Evolutionary conservation across 345 rosid species (phyloP).

Genomic region (Gossypium ekmanianum): DNA sequence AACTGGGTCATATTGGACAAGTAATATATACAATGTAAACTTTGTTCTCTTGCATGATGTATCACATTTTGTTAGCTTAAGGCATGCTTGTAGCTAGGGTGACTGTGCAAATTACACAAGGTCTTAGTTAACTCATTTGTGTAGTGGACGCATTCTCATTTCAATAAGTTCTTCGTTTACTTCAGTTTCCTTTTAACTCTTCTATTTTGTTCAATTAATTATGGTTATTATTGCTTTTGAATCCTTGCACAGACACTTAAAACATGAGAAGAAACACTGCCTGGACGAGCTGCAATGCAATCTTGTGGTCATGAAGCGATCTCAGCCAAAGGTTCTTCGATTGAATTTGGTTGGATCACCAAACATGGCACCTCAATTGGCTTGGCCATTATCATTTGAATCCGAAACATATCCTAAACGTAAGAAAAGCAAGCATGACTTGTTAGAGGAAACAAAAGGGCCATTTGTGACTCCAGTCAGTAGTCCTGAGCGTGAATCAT

Average conservation of each 20-base stretch:
- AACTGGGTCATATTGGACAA: constrained; percentile 94
- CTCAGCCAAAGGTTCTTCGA: constrained; percentile 86
- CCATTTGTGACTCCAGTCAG: constrained; percentile 91
- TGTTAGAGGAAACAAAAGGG: constrained; percentile 42
- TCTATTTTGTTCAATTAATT: constrained; percentile 7
- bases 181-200: not conserved
- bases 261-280: constrained; percentile 76
- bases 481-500: constrained; percentile 86
- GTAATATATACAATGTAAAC: constrained; percentile 39
- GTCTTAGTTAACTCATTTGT: not conserved
- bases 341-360: constrained; percentile 74
- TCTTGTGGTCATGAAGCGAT: constrained; percentile 80
- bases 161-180: constrained; percentile 9
- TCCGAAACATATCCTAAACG: constrained; percentile 34
- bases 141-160: not conserved
- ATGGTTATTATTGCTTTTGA: constrained; percentile 15
- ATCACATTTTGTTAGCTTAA: constrained; percentile 14
- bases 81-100: not conserved
- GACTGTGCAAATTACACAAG: not conserved
- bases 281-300: constrained; percentile 87
- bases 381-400: constrained; percentile 31
- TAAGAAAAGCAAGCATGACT: constrained; percentile 31
- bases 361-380: constrained; percentile 42
- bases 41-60: constrained; percentile 17
- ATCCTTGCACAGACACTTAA: constrained; percentile 52